Evolutionary conservation across 2,329 filamentous ascomycete species (phyloP).

Genomic region (Fusarium odoratissimum): DNA sequence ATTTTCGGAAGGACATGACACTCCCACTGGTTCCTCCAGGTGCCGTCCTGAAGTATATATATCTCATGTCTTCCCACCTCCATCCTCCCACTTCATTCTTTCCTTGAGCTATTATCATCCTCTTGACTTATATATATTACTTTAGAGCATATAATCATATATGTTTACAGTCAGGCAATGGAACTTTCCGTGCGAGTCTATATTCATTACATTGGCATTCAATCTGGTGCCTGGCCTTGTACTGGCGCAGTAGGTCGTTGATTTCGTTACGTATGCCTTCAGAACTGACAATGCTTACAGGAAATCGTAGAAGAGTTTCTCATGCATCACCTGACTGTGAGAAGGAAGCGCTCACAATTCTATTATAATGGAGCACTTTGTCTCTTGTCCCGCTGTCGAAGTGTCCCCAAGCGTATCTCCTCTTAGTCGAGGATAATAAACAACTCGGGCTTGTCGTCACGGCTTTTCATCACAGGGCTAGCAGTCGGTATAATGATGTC

Average conservation of each 20-base stretch:
- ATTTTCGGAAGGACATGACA: background rate
- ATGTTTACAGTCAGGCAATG: fast-evolving
- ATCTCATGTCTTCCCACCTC: background rate
- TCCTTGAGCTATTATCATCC: fast-evolving
- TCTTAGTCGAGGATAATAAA: background rate
- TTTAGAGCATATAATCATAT: too few relatives aligned
- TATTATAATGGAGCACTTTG: background rate
- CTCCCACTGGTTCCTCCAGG: background rate
- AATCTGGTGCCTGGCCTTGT: background rate
- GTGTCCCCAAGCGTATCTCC: background rate
- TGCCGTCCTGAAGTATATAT: background rate
- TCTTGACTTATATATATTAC: background rate
- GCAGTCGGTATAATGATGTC: background rate
- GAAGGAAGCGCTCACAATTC: too few relatives aligned
- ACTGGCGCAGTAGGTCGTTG: background rate
- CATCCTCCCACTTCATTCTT: background rate
- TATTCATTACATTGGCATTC: background rate
- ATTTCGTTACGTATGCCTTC: background rate
- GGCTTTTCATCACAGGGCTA: background rate
- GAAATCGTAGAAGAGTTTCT: background rate
- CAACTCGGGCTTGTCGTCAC: background rate
- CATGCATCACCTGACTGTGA: fast-evolving
- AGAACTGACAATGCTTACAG: background rate
- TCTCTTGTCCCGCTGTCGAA: background rate
- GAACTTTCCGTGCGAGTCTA: fast-evolving